A percentile compares a stretch with the other conserved stretches of the same genome.
Conservation (phyloP, 225 moss, liverwort and hornwort genomes). For the Pleurozium schreberi region DNA sequence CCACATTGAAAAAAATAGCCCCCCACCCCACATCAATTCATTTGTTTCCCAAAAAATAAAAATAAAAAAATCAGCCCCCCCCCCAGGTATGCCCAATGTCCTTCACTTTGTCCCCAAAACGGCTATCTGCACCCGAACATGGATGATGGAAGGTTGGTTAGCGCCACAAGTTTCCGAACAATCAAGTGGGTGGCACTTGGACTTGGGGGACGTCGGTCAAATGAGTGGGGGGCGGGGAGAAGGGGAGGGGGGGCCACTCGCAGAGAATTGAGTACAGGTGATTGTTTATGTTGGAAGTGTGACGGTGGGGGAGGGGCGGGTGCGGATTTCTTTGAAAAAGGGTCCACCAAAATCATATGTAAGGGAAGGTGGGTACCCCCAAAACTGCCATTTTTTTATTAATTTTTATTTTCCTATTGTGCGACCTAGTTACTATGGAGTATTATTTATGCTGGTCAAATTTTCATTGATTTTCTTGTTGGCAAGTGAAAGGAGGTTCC, state of each 20-base stretch:
- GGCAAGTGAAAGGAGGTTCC: too few relatives aligned
- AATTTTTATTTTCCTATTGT: too few relatives aligned
- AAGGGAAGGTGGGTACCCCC: neutral
- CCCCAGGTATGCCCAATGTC: neutral
- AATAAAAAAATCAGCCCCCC: too few relatives aligned
- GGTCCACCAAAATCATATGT: neutral
- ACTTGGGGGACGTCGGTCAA: neutral
- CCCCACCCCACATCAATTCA: too few relatives aligned
- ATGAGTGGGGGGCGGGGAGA: too few relatives aligned
- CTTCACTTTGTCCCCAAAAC: too few relatives aligned
- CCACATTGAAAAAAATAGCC: neutral
- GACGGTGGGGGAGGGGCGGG: too few relatives aligned
- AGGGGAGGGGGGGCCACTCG: neutral
- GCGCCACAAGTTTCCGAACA: neutral
- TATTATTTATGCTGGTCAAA: too few relatives aligned
- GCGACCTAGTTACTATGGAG: too few relatives aligned
- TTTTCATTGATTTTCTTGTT: too few relatives aligned
- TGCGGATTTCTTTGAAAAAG: neutral
- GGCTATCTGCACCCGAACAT: neutral
- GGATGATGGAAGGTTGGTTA: neutral
- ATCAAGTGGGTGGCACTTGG: neutral
- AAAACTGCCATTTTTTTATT: rapidly evolving
- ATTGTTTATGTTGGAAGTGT: neutral
- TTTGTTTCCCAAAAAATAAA: too few relatives aligned
- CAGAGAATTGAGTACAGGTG: neutral